Evolutionary conservation across 495 filamentous ascomycete genomes (phyloP).

Genomic region (Elasticomyces elasticus): DNA sequence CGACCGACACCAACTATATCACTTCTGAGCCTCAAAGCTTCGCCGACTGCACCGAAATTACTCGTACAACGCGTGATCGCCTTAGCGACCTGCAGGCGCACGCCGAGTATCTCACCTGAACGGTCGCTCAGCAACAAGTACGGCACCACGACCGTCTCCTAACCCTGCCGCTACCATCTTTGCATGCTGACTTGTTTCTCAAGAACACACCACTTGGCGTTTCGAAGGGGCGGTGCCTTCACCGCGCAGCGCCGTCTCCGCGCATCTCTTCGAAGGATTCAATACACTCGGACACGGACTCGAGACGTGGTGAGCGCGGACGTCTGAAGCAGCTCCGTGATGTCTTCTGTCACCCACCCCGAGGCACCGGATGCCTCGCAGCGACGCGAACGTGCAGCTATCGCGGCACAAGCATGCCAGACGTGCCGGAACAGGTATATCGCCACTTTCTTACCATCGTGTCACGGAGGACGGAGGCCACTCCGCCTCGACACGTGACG

Average conservation of each 20-base stretch:
- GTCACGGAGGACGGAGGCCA: background rate
- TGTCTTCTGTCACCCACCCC: background rate
- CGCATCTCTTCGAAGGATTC: background rate
- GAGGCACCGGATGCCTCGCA: conserved; percentile 8
- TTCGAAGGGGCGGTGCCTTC: background rate
- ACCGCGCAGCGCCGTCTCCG: background rate
- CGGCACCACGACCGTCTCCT: no score
- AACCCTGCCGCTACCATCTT: no score
- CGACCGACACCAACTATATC: no score
- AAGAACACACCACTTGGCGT: no score
- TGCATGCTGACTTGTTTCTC: no score
- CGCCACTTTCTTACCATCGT: background rate
- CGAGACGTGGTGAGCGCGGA: background rate
- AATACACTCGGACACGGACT: background rate
- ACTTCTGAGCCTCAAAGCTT: no score
- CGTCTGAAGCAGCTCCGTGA: background rate
- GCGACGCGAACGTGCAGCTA: conserved; percentile 26
- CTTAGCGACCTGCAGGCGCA: no score
- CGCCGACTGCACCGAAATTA: no score
- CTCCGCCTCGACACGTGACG: background rate
- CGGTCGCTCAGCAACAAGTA: no score
- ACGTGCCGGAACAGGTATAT: conserved; percentile 26
- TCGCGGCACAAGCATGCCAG: conserved; percentile 31
- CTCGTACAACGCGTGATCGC: no score
- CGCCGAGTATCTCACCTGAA: no score